Conservation (phyloP, 331 rosid genomes). For the Malus hybrid region DNA sequence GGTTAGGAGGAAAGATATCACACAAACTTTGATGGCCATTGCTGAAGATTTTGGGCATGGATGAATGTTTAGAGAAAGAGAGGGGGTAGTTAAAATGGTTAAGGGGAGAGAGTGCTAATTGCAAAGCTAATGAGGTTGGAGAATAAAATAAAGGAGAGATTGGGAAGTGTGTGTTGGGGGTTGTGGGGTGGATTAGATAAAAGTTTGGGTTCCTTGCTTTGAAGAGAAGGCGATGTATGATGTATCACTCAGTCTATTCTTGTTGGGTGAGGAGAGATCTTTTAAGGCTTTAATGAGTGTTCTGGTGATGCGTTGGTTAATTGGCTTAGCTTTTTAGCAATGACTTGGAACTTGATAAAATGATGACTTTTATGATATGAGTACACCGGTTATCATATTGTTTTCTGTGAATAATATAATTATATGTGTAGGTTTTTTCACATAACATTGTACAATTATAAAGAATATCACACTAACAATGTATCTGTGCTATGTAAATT, state of each 20-base stretch:
- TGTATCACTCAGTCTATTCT: constrained; percentile 3
- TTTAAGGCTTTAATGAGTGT: not conserved
- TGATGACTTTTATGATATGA: not conserved
- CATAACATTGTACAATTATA: too few relatives aligned
- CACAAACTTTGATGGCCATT: constrained; percentile 61
- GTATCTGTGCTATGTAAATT: too few relatives aligned
- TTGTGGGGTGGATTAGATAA: too few relatives aligned
- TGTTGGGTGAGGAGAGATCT: constrained; percentile 17
- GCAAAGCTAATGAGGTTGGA: not conserved
- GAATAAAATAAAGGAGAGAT: not conserved
- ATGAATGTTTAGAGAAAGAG: not conserved
- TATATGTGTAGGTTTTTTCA: too few relatives aligned
- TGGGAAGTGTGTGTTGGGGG: constrained; percentile 10
- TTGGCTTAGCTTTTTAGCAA: not conserved
- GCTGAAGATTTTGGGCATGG: not conserved
- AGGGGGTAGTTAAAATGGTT: constrained; percentile 4
- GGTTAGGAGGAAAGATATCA: constrained; percentile 37
- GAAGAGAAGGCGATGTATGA: constrained; percentile 1
- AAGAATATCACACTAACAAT: too few relatives aligned
- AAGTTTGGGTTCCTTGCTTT: constrained; percentile 36
- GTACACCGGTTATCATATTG: too few relatives aligned
- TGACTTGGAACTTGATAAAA: not conserved
- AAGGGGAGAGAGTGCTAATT: not conserved
- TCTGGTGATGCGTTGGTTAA: not conserved
- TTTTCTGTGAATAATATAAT: too few relatives aligned